Conservation (phyloP, 2,329 filamentous ascomycete species). For the Claviceps pazoutovae region DNA sequence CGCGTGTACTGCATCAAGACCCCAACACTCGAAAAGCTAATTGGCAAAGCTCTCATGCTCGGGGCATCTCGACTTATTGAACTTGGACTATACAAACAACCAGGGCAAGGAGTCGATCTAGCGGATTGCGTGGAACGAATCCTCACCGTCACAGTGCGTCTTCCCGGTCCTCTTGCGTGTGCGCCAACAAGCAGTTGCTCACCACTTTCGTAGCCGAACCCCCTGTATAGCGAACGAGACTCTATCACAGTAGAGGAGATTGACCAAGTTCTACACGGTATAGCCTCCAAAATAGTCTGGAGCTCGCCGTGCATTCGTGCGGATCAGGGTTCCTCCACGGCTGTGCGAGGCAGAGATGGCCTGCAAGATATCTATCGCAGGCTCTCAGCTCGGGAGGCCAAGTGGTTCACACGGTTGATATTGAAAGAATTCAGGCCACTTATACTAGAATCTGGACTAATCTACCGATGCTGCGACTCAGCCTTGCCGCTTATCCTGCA, state of each 20-base stretch:
- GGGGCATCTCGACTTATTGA: slow-evolving; percentile 45
- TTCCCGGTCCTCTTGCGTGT: background rate
- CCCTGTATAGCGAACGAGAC: slow-evolving; percentile 14
- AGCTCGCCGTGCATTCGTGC: slow-evolving; percentile 50
- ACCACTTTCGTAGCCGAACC: slow-evolving; percentile 28
- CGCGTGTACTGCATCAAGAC: slow-evolving; percentile 62
- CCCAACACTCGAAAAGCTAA: slow-evolving; percentile 46
- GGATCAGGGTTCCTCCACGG: slow-evolving; percentile 11
- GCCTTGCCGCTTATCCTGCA: slow-evolving; percentile 55
- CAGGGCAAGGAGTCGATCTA: slow-evolving; percentile 49
- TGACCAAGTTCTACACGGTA: slow-evolving; percentile 46
- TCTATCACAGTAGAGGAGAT: slow-evolving; percentile 57
- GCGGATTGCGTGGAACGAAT: slow-evolving; percentile 56
- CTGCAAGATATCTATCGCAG: slow-evolving; percentile 45
- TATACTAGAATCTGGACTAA: slow-evolving; percentile 38
- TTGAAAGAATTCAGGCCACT: slow-evolving; percentile 64
- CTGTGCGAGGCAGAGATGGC: slow-evolving; percentile 23
- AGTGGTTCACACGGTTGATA: slow-evolving; percentile 75
- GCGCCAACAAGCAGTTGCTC: background rate
- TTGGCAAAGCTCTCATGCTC: slow-evolving; percentile 53
- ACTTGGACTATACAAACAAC: slow-evolving; percentile 46
- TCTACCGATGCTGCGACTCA: slow-evolving; percentile 52
- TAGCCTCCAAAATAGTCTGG: slow-evolving; percentile 57
- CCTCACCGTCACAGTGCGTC: slow-evolving; percentile 43
- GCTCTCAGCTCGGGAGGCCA: slow-evolving; percentile 55